Base-by-base conservation (phyloP, 257 asterid genomes). In the Linderniella brevidens region DNA sequence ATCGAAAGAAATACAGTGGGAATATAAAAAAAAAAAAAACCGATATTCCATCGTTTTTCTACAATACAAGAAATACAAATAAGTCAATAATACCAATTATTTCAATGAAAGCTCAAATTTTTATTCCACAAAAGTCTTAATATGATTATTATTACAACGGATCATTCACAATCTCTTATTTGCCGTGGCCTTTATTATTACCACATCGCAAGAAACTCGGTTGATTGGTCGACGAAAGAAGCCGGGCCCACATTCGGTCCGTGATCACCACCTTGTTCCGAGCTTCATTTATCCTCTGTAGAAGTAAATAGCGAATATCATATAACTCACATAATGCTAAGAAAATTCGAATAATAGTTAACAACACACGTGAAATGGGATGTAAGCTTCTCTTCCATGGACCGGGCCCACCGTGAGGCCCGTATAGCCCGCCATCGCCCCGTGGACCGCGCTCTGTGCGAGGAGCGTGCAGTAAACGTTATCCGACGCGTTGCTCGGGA, bases 371-470 rank as follows among this genome's bases (percentile, higher is more conserved):
- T 80, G 41, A 63, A 83, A 78, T 25, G 97, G 95, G 54, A 87
- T 87, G 68, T 87, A 87, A 53, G 82, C 58, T 14, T 77, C 72
- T 43, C 85, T 70, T 10, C 77, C 70, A 17, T 87, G 82, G 19
- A 87, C 93, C 6, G 72, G 83, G 49, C 93, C 97, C 4, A 60
- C 74, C 1, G 86, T 78, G 68, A 65, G 80, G 37, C 95, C 95
- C 0, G 97, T 87, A 61, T 75, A 87, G 35, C 97, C 97, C 0
- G 95, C 97, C 97, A 83, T 87, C 1, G 97, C 95, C 71, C 97
- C 95, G 56, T 87, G 97, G 19, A 83, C 83, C 3, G 88, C 93
- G 50, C 86, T 83, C 49, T 87, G 95, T 35, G 97, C 97, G 46
- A 87, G 92, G 60, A 87, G 95, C 5, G 93, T 83, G 78, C 93